Base-by-base conservation (phyloP, 2,329 filamentous ascomycete species). In the Myriangium duriaei region DNA sequence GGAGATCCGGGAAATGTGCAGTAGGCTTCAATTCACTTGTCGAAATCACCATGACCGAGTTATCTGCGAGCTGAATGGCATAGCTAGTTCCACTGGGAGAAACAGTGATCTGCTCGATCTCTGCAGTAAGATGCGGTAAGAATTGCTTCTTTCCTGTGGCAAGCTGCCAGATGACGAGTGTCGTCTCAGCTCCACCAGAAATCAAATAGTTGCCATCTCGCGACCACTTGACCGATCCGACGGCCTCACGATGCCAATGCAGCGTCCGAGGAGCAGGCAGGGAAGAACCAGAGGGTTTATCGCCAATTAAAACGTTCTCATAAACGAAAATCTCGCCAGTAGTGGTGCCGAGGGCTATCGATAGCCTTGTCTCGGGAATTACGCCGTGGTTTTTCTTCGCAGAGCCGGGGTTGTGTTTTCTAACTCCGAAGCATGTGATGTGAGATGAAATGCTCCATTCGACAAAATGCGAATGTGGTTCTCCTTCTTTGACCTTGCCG, bases 201-300 rank as follows among this genome's bases (percentile, higher is more conserved):
- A 98, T 79, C 42, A 98, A 63, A 57, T 98, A 98, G 54, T 94
- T 86, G 84, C 88, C 87, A 68, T 98, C 91, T 48, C 69, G 69
- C 11, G 91, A 95, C 82, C 87, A 96, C 58, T 91, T 93, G 41
- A 94, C 69, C 7, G 83, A 72, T 49, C 81, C 79, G 6, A 95
- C 86, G 34, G 79, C 74, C 49, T 79, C 77, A 49, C 86, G 74
- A 59, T 98, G 91, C 91, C 91, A 98, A 57, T 96, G 91, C 37
- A 87, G 67, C 45, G 79, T 81, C 40, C 79, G 76, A 13, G 71
- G 67, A 29, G 72, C 54, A 11, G 68, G 50, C 21, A 59, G 45
- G 1, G 44, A 29, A 5, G 13, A 14, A n/a, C 37, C 41, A 11
- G 39, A 37, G 1, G 48, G 49, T 12, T 49, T 45, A n/a, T 34